Base-by-base conservation (phyloP, 345 rosid genomes). In the Rubroshorea leprosula region DNA sequence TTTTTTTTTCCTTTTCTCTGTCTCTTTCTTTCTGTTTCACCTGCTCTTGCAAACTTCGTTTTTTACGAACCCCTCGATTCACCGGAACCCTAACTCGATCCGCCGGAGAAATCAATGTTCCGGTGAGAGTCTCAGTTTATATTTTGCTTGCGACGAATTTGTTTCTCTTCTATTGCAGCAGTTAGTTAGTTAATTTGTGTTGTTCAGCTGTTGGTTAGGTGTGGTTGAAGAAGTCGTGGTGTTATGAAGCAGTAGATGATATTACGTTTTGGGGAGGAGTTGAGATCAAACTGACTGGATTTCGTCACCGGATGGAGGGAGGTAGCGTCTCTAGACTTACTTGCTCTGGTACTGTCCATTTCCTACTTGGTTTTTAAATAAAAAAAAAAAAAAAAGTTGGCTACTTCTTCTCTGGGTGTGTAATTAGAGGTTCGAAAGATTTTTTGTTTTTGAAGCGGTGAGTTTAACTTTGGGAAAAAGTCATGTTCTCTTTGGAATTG, bases 251-350 rank as follows among this genome's bases (percentile, higher is more conserved):
- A 74, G 81, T 79, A 78, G 89, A 85, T 81, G 93, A 72, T 56
- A 72, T 66, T 71, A 68, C 81, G 73, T 80, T 70, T n/a, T 80
- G 67, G 67, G 80, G 73, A 79, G 57, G 72, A 82, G 62, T 54
- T 83, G 77, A 83, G 84, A 73, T 72, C 79, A 52, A 75, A 74
- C 81, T 75, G 83, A 67, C 73, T 9, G 83, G 78, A 70, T 75
- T 74, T 79, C 74, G 63, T 80, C 87, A 66, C 84, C 95, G 96
- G 69, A 92, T 92, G 99, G 99, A 92, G 99, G 99, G 99, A 89
- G 99, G 97, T 92, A 84, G 90, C 95, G 77, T 83, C 87, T 92
- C 85, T 80, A 80, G 77, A 81, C 89, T 82, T 86, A 80, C 78
- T 88, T 82, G 68, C 73, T 72, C 83, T 80, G 95, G 98, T 88